These are phyloP conservation scores for Nemania serpens DNA, from an alignment of 2,329 filamentous ascomycete species.

Conservation along the genomic window DNA sequence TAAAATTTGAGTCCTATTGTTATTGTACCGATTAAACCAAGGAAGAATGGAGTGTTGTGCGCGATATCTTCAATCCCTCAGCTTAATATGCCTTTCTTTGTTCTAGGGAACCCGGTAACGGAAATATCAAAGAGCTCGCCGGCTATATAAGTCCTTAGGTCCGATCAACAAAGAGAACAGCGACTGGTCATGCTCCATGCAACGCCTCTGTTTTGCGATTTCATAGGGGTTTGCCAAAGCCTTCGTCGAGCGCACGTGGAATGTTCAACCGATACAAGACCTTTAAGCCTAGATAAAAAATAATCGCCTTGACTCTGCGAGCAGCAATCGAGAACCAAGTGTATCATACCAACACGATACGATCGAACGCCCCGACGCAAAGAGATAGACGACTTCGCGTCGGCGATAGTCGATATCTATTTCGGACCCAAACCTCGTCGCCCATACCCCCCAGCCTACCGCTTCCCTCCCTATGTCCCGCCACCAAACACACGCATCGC, in stretches of 20 bases:
- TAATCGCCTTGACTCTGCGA: neutral
- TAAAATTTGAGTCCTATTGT: no score
- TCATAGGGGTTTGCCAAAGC: neutral
- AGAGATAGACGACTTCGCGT: neutral
- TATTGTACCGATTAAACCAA: no score
- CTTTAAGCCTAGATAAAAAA: neutral
- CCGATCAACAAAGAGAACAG: slow-evolving; percentile 10
- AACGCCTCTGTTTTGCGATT: neutral
- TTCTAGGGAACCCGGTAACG: slow-evolving; percentile 9
- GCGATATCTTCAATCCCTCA: neutral
- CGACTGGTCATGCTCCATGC: neutral
- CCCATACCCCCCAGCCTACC: neutral
- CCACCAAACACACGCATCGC: neutral
- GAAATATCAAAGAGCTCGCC: neutral
- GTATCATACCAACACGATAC: no score
- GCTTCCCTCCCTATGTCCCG: slow-evolving; percentile 4
- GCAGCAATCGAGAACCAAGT: neutral
- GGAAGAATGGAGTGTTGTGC: neutral
- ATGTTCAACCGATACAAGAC: neutral
- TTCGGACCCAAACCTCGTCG: neutral
- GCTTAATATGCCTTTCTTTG: slow-evolving; percentile 9
- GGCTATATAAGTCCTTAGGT: neutral
- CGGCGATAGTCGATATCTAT: neutral
- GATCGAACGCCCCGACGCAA: no score
- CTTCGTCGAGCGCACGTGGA: neutral